Evolutionary conservation across 2,329 filamentous ascomycete species (phyloP), one percentile per base, ranked within the genome.

Genomic region (Colletotrichum plurivorum): DNA sequence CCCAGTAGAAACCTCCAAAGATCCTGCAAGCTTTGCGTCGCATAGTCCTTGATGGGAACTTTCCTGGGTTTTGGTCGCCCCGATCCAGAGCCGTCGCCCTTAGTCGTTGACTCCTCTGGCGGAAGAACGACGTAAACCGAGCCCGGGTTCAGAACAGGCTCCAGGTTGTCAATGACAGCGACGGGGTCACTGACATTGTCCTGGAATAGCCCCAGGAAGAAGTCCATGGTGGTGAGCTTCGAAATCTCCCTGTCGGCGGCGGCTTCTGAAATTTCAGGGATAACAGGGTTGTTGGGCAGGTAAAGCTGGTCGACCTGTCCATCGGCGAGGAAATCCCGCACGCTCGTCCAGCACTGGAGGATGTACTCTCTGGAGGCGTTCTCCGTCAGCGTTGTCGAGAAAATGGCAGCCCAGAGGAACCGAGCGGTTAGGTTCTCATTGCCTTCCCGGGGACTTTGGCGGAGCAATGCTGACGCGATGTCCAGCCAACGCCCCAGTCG

Each of bases 211-310:
- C 91, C 93, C 58, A 94, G 86, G 79, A 99, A 98, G 78, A 98
- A 98, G 76, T 98, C 95, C 89, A 97, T 96, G 0, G 95, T 98
- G 15, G 94, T 97, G 41, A 98, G 86, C 75, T 95, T 94, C 13
- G 94, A 95, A 27, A 98, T 92, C 77, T 99, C 95, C 63, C 94
- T 91, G 71, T 98, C 95, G 8, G 96, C 91, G 0, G 94, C 93
- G n/a, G 88, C 87, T 2, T 90, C 82, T 0, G 95, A 98, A 57
- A 99, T 88, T 71, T 96, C 93, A 0, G 94, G 90, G 91, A 99
- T 97, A 20, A 95, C 88, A 1, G 90, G 88, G 76, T 97, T 98
- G 78, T 99, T 98, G 4, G 92, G 88, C 0, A 98, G 84, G 41
- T 86, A 83, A 13, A 93, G 88, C 0, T 84, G 80, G 3, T 80